Evolutionary conservation across 768 basidiomycete species (phyloP).

Genomic region (Trametes cinnabarina): DNA sequence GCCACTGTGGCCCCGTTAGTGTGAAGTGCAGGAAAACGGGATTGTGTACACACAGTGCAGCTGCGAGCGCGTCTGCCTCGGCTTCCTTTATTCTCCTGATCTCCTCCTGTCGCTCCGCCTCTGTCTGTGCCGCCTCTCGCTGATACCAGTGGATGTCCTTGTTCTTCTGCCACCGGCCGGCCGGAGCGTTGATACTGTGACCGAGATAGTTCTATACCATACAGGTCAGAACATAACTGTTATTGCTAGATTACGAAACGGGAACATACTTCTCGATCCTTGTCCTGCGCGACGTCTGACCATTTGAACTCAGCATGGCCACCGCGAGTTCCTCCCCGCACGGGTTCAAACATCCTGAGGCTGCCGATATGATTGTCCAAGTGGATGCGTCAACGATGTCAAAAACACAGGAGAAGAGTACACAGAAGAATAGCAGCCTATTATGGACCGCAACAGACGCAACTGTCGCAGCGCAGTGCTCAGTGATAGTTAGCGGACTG

Average conservation of each 20-base stretch:
- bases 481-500: too few species aligned
- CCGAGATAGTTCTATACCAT: constrained; percentile 95
- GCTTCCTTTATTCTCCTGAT: constrained; percentile 80
- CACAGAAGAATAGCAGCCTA: too few species aligned
- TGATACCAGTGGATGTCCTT: constrained; percentile 96
- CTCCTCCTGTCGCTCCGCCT: constrained; percentile 63
- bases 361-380: too few species aligned
- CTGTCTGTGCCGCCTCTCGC: constrained; percentile 50
- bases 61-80: constrained; percentile 84
- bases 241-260: too few species aligned
- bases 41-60: constrained; percentile 59
- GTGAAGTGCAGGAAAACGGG: background rate
- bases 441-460: too few species aligned
- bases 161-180: constrained; percentile 96
- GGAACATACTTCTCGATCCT: constrained; percentile 80
- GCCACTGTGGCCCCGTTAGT: constrained; percentile 46
- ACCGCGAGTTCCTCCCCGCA: constrained; percentile 87
- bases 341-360: constrained; percentile 67
- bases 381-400: too few species aligned
- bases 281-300: constrained; percentile 87
- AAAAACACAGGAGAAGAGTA: too few species aligned
- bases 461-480: too few species aligned
- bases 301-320: constrained; percentile 91
- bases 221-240: too few species aligned
- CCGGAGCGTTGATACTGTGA: constrained; percentile 91